A percentile compares a stretch with the other conserved stretches of the same genome.
Conservation (phyloP, 345 rosid species). For the Gossypium mustelinum region DNA sequence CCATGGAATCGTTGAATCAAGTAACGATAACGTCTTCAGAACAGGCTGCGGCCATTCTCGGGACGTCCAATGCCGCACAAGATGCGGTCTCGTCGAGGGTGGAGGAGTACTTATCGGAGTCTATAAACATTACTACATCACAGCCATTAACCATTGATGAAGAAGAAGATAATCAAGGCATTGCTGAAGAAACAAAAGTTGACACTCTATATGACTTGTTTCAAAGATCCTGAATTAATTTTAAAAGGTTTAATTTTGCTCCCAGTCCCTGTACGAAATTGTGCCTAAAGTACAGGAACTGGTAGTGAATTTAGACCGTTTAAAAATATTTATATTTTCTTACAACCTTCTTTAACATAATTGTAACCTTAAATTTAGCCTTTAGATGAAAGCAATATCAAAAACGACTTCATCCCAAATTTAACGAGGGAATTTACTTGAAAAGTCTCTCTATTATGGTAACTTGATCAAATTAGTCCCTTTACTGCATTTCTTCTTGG, state of each 20-base stretch:
- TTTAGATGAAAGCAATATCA: background rate
- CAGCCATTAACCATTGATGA: slow-evolving; percentile 36
- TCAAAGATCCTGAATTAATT: slow-evolving; percentile 32
- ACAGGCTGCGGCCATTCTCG: slow-evolving; percentile 48
- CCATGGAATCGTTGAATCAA: slow-evolving; percentile 60
- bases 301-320: no score
- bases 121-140: slow-evolving; percentile 34
- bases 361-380: background rate
- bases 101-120: slow-evolving; percentile 53
- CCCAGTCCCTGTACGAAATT: no score
- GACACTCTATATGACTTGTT: slow-evolving; percentile 64
- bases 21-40: slow-evolving; percentile 48
- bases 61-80: slow-evolving; percentile 26
- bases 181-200: slow-evolving; percentile 29
- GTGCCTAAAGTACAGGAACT: no score
- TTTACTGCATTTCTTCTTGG: no score
- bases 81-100: slow-evolving; percentile 46
- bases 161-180: slow-evolving; percentile 41
- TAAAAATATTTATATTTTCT: background rate
- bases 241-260: no score
- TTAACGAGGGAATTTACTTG: no score
- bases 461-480: no score
- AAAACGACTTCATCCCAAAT: background rate
- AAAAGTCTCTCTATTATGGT: no score
- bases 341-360: background rate